A percentile compares a stretch with the other conserved stretches of the same genome.
Conservation (phyloP, 1,284 basidiomycete species). For the Trichosporon asahii region DNA sequence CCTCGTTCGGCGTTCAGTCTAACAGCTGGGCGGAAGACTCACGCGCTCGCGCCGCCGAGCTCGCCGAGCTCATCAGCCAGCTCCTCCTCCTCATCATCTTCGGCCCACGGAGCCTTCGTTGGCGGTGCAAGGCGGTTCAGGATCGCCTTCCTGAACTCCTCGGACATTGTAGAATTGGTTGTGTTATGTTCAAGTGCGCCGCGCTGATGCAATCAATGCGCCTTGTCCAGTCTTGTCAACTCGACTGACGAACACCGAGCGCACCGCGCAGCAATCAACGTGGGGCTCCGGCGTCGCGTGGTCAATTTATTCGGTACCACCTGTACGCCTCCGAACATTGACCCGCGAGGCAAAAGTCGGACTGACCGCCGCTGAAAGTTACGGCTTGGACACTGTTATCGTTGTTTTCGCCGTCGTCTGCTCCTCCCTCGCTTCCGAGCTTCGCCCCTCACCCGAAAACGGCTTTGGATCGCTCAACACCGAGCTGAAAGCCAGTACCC, state of each 20-base stretch:
- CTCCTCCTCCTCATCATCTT: slow-evolving; percentile 57
- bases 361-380: neutral
- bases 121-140: slow-evolving; percentile 45
- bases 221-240: neutral
- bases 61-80: slow-evolving; percentile 62
- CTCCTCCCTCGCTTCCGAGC: neutral
- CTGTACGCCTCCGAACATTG: neutral
- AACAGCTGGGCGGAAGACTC: no score
- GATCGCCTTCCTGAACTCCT: slow-evolving; percentile 46
- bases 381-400: neutral
- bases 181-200: neutral
- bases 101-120: slow-evolving; percentile 48
- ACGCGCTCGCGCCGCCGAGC: slow-evolving; percentile 54
- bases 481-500: neutral
- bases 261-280: neutral
- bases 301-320: neutral
- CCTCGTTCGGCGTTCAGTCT: no score
- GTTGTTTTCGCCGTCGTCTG: neutral
- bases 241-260: neutral
- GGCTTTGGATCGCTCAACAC: neutral
- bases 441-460: neutral
- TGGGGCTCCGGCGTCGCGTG: neutral
- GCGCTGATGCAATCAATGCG: neutral
- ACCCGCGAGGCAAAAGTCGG: slow-evolving; percentile 11
- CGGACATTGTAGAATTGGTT: slow-evolving; percentile 36